Conservation (phyloP, 148 eudicot species). For the Rhododendron molle region DNA sequence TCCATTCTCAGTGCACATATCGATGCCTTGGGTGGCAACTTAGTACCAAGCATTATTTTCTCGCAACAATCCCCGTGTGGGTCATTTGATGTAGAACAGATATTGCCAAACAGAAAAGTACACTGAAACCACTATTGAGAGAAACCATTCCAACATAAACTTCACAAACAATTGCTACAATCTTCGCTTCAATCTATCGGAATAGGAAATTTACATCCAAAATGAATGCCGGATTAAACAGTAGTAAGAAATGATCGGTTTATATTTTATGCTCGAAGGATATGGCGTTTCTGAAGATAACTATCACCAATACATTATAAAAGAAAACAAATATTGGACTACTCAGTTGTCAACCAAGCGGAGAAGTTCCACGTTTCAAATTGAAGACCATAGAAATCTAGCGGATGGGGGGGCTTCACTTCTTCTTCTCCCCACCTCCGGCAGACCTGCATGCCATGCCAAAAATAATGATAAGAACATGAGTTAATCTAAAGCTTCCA, state of each 20-base stretch:
- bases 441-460: constrained; percentile 12
- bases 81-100: background rate
- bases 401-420: constrained; percentile 8
- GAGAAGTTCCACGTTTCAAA: background rate
- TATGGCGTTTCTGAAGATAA: background rate
- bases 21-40: background rate
- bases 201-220: background rate
- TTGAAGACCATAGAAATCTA: background rate
- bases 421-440: constrained; percentile 32
- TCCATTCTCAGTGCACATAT: background rate
- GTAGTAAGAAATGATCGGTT: background rate
- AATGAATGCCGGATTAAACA: background rate
- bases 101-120: background rate
- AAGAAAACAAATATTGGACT: background rate
- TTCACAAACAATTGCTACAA: background rate
- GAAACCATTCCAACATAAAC: background rate
- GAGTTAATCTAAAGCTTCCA: background rate
- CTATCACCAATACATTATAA: background rate
- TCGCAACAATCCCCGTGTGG: background rate
- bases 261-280: background rate
- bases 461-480: background rate
- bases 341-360: background rate
- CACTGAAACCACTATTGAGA: background rate
- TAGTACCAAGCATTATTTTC: background rate
- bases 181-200: background rate